Evolutionary conservation across 1,284 basidiomycete species (phyloP), one percentile per base, ranked within the genome.

Genomic region (Neolentinus lepideus): DNA sequence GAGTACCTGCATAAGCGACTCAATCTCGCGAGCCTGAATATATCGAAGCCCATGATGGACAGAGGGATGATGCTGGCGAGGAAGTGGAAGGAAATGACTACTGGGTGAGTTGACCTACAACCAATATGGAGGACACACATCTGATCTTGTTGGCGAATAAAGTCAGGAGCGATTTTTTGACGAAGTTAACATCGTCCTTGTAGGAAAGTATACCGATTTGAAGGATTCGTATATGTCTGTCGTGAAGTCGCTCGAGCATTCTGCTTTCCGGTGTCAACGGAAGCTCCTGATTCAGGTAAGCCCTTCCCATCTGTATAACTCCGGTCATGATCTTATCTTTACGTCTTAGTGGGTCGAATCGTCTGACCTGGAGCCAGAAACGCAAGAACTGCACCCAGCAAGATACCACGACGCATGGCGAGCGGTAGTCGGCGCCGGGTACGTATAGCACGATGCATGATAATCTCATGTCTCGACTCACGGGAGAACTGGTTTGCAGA

Each of bases 201-300:
- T 99, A 21, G 96, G 96, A 53, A 99, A 99, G 74, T 99, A 99
- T 75, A 98, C 94, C 4, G 88, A 94, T 58, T 77, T 99, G 53
- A 92, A 96, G 71, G 96, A 99, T 71, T 98, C 94, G 35, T 99
- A 99, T 73, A 98, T 98, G 92, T 94, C 91, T 35, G 97, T 99
- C 54, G 89, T 89, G 67, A 99, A 99, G 76, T 85, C 97, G 25
- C 80, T 99, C 45, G 96, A 99, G 71, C 96, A 99, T 72, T 94
- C 96, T 3, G 92, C 94, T 0, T 92, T 99, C 75, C 83, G 92
- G 52, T 91, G 95, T 60, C 88, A 87, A 58, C 79, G 92, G 58
- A 95, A 92, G 68, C 79, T 98, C 45, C 78, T 78, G 56, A 77
- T 97, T 26, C 81, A 92, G 65, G 92, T 89, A 62, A 52, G 80